These are phyloP conservation scores for Trichoderma guizhouense DNA, from an alignment of 2,329 filamentous ascomycete genomes.

Conservation along the genomic window DNA sequence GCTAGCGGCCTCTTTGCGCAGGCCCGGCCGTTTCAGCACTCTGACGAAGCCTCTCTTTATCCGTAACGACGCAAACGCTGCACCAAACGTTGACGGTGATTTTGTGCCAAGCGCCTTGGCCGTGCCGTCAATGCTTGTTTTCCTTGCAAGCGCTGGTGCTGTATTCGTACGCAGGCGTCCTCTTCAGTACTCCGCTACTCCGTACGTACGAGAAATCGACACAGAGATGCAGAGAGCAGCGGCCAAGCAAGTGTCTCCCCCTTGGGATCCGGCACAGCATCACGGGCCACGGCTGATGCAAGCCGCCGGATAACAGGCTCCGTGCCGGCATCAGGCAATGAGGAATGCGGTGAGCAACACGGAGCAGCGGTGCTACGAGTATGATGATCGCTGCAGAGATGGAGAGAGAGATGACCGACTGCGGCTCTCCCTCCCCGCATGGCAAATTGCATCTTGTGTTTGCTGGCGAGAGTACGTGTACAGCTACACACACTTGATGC, in stretches of 20 bases:
- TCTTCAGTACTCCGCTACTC: background rate
- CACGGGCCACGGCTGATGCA: constrained; percentile 3
- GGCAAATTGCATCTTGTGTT: background rate
- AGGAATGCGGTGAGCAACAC: constrained; percentile 9
- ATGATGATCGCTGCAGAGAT: background rate
- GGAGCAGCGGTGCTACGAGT: background rate
- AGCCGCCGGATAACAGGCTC: background rate
- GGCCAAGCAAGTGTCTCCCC: background rate
- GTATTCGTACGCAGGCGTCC: background rate
- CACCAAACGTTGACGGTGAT: background rate
- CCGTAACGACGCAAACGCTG: background rate
- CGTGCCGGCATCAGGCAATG: constrained; percentile 1
- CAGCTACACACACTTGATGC: background rate
- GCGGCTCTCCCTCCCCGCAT: background rate
- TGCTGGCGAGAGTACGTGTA: background rate
- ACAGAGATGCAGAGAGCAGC: background rate
- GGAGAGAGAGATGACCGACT: background rate
- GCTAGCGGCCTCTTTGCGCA: constrained; percentile 2
- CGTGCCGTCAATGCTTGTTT: background rate
- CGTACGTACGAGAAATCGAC: background rate
- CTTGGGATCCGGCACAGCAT: background rate
- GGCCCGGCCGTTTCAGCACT: constrained; percentile 6
- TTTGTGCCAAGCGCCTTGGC: background rate
- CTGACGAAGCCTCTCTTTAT: constrained; percentile 1
- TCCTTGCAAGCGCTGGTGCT: background rate